phyloP scores from a whole-genome alignment of 768 basidiomycete genomes.

The Tephrocybe sp. region DNA sequence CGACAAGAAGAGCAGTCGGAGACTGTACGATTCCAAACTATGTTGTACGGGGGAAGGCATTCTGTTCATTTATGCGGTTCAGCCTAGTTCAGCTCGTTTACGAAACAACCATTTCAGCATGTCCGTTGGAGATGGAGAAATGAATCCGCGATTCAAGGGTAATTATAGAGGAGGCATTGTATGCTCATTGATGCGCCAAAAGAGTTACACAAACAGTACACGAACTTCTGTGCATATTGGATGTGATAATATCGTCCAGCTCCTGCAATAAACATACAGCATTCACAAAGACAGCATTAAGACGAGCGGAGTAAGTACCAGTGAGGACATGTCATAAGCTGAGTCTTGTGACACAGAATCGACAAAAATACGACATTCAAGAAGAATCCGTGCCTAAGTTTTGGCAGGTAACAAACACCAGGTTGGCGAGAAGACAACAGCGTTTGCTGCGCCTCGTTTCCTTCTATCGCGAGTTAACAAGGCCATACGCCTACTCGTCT shows the following conservation, averaged over 20 bases:
- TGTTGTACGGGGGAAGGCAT: not conserved
- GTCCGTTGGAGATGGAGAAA: no score
- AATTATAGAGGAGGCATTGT: no score
- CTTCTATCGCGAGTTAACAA: slow-evolving; percentile 26
- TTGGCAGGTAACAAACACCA: not conserved
- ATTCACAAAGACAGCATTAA: no score
- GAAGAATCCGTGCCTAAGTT: not conserved
- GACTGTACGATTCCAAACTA: not conserved
- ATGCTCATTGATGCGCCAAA: no score
- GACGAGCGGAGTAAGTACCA: not conserved
- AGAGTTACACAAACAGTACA: no score
- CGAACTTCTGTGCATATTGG: no score
- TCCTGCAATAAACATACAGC: not conserved
- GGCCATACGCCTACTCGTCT: slow-evolving; percentile 49
- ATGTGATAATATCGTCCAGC: not conserved
- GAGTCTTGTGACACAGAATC: not conserved
- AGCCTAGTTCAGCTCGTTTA: not conserved
- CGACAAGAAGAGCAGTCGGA: not conserved
- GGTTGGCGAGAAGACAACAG: not conserved
- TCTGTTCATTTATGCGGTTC: not conserved
- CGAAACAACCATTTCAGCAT: no score
- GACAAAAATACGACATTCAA: not conserved
- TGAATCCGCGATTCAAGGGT: no score
- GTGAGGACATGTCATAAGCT: not conserved
- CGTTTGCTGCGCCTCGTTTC: no score